A percentile compares a stretch with the other conserved stretches of the same genome.
Evolutionary conservation across 2,329 filamentous ascomycete species (phyloP).

Genomic region (Aureobasidium melanogenum): DNA sequence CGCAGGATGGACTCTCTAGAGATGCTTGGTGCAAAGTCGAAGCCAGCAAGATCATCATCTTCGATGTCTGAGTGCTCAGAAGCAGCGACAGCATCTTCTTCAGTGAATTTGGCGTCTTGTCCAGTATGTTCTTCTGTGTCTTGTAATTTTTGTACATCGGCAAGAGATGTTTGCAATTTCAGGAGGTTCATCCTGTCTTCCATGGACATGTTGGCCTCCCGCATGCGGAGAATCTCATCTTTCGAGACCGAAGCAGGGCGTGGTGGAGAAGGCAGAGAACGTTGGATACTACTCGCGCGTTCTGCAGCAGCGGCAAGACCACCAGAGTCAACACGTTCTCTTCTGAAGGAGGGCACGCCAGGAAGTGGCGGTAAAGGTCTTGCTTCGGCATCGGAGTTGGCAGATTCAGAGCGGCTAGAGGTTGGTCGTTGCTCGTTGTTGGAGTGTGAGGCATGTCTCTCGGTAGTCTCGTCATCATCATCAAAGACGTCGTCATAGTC

Average conservation of each 20-base stretch:
- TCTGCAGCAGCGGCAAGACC: constrained; percentile 65
- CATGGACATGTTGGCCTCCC: constrained; percentile 63
- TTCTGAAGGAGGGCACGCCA: constrained; percentile 52
- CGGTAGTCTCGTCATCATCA: not conserved
- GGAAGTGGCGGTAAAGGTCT: constrained; percentile 83
- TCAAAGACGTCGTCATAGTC: constrained; percentile 60
- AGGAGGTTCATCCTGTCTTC: constrained; percentile 82
- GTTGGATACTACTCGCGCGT: constrained; percentile 56
- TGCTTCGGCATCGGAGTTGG: constrained; percentile 69
- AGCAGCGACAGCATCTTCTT: constrained; percentile 19
- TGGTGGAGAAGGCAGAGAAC: constrained; percentile 65
- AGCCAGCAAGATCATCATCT: constrained; percentile 24
- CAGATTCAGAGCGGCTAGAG: constrained; percentile 60
- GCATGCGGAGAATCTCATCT: constrained; percentile 68
- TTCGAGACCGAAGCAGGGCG: constrained; percentile 59
- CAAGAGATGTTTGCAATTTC: constrained; percentile 41
- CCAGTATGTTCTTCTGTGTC: constrained; percentile 13
- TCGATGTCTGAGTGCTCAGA: constrained; percentile 24
- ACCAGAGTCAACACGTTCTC: constrained; percentile 44
- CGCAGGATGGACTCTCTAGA: constrained; percentile 89
- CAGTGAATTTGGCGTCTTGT: constrained; percentile 16
- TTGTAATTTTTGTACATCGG: constrained; percentile 4
- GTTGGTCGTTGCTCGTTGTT: constrained; percentile 44
- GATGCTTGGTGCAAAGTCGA: constrained; percentile 57
- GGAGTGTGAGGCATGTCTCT: constrained; percentile 48